These are phyloP conservation scores for Nadsonia commutata DNA, from an alignment of 1,139 yeast species.

Conservation along the genomic window DNA sequence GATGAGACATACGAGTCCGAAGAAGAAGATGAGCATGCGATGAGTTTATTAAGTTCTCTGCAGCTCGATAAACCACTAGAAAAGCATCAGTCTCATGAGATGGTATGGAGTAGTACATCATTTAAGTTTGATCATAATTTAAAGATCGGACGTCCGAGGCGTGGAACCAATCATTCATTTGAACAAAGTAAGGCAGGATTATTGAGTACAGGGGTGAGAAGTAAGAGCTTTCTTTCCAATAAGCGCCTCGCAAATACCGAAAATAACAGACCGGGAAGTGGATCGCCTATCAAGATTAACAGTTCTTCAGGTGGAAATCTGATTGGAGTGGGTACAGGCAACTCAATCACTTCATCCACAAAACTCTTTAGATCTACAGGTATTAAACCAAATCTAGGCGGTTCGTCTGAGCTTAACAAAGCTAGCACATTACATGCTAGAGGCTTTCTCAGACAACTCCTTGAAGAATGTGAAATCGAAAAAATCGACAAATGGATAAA, in stretches of 20 bases:
- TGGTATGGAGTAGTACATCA: not conserved
- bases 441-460: slow-evolving; percentile 44
- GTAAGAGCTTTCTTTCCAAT: not conserved
- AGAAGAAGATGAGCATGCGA: slow-evolving; percentile 17
- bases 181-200: not conserved
- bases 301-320: not conserved
- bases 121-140: slow-evolving; percentile 1
- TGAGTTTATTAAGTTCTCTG: slow-evolving; percentile 15
- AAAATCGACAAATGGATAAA: slow-evolving; percentile 43
- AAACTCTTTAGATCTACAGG: not conserved
- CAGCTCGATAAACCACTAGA: slow-evolving; percentile 2
- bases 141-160: slow-evolving; percentile 13
- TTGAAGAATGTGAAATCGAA: slow-evolving; percentile 50
- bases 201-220: not conserved
- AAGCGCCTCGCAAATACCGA: not conserved
- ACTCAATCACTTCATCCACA: not conserved
- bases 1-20: slow-evolving; percentile 1
- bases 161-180: slow-evolving; percentile 11
- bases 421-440: slow-evolving; percentile 30
- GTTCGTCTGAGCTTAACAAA: slow-evolving; percentile 21
- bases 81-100: not conserved
- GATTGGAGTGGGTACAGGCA: too few species aligned
- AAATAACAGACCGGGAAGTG: too few species aligned
- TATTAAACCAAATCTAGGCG: slow-evolving; percentile 6
- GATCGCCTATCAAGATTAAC: not conserved